A percentile compares a stretch with the other conserved stretches of the same genome.
These are phyloP conservation scores for Podaxis carcinomalis DNA, from an alignment of 768 basidiomycete genomes.

Conservation along the genomic window DNA sequence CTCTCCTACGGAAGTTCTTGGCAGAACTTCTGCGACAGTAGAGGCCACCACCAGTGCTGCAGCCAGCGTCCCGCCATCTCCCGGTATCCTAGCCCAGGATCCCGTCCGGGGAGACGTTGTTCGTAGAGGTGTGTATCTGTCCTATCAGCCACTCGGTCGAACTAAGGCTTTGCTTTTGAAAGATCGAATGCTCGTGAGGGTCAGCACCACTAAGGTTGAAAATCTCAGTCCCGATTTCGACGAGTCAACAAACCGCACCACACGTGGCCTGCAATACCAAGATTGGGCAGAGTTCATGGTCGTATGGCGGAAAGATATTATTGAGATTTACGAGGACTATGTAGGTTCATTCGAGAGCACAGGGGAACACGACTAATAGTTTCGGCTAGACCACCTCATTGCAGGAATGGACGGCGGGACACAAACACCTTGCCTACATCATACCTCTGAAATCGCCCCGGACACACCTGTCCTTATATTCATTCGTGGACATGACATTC, in stretches of 20 bases:
- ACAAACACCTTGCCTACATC: constrained; percentile 75
- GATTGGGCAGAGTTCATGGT: constrained; percentile 84
- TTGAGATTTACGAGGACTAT: constrained; percentile 86
- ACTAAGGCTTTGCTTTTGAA: constrained; percentile 18
- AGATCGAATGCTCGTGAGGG: constrained; percentile 90
- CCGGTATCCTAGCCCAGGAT: constrained; percentile 19
- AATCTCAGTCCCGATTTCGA: constrained; percentile 50
- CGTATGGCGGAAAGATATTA: constrained; percentile 68
- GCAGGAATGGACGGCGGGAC: constrained; percentile 56
- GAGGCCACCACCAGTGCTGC: constrained; percentile 66
- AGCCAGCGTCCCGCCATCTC: constrained; percentile 32
- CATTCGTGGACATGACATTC: constrained; percentile 81
- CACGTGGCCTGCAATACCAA: constrained; percentile 55
- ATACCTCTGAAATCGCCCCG: constrained; percentile 63
- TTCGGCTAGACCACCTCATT: constrained; percentile 12
- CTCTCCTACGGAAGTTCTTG: constrained; percentile 63
- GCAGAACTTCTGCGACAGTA: constrained; percentile 51
- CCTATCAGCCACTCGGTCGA: not conserved
- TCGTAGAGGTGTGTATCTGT: constrained; percentile 60
- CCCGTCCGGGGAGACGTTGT: constrained; percentile 48
- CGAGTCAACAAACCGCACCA: constrained; percentile 63
- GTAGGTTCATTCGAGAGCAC: constrained; percentile 38
- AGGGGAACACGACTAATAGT: not conserved
- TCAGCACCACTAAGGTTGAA: constrained; percentile 59
- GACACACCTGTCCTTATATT: constrained; percentile 81